A percentile compares a stretch with the other conserved stretches of the same genome.
Conservation (phyloP, 2,329 filamentous ascomycete genomes). For the Diaporthe sp. region DNA sequence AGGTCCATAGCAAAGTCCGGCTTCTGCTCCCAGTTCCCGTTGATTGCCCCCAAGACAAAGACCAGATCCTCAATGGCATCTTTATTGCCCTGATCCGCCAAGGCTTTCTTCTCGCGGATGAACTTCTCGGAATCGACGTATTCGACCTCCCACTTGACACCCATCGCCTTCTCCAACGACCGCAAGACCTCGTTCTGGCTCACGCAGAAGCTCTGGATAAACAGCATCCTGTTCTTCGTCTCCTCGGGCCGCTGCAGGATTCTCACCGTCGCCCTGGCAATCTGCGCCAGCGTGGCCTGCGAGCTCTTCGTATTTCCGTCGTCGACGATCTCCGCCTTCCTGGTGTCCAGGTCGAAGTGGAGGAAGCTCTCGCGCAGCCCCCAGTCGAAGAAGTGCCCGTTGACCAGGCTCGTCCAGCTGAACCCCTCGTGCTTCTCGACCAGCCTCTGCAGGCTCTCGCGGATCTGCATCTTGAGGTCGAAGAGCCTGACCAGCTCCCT, state of each 20-base stretch:
- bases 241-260: constrained; percentile 49
- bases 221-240: constrained; percentile 53
- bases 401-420: constrained; percentile 55
- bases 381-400: constrained; percentile 60
- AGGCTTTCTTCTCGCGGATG: constrained; percentile 54
- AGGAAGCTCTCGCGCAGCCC: constrained; percentile 53
- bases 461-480: constrained; percentile 52
- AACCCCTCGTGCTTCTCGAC: constrained; percentile 47
- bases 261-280: constrained; percentile 52
- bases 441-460: constrained; percentile 49
- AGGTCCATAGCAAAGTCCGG: constrained; percentile 63
- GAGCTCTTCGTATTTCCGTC: constrained; percentile 51
- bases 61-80: constrained; percentile 62
- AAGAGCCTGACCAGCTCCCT: constrained; percentile 55
- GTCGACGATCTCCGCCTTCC: constrained; percentile 53
- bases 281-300: constrained; percentile 52
- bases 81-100: constrained; percentile 55
- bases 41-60: constrained; percentile 62
- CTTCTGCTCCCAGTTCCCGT: constrained; percentile 63
- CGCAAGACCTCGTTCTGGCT: constrained; percentile 53
- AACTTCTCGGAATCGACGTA: constrained; percentile 56
- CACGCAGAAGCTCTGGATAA: constrained; percentile 58
- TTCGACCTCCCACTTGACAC: constrained; percentile 49
- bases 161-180: constrained; percentile 52
- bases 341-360: constrained; percentile 51